phyloP scores from a whole-genome alignment of 768 basidiomycete species.

The Tephrocybe rancida region DNA sequence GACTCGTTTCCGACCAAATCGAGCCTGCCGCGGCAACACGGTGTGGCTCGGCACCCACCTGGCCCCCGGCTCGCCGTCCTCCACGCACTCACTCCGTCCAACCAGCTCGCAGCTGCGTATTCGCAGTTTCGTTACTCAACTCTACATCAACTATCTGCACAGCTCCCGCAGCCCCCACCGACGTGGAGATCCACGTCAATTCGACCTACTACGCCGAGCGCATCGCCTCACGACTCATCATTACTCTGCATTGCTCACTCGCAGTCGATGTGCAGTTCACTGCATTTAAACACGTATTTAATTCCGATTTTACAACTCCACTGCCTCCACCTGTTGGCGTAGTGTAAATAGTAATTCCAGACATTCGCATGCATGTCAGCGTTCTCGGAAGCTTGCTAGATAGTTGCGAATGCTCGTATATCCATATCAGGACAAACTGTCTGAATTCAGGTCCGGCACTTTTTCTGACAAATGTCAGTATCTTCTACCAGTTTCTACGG shows the following conservation, averaged over 20 bases:
- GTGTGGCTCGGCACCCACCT: slow-evolving; percentile 20
- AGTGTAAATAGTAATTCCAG: too few species aligned
- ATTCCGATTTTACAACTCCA: too few species aligned
- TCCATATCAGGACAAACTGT: slow-evolving; percentile 14
- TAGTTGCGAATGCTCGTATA: not conserved
- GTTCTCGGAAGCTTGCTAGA: too few species aligned
- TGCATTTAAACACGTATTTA: too few species aligned
- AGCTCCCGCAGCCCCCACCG: too few species aligned
- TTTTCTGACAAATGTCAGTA: slow-evolving; percentile 12
- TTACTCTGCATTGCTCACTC: too few species aligned
- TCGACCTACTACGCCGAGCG: too few species aligned
- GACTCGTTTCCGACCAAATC: slow-evolving; percentile 17
- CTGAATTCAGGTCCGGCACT: slow-evolving; percentile 8
- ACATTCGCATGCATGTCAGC: too few species aligned
- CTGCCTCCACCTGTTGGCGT: too few species aligned
- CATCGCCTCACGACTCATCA: too few species aligned
- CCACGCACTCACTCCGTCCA: slow-evolving; percentile 11
- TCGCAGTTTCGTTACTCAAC: not conserved
- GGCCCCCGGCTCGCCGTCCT: slow-evolving; percentile 12
- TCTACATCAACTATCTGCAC: not conserved
- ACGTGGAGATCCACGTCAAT: too few species aligned
- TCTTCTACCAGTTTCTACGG: slow-evolving; percentile 4
- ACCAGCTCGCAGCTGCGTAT: not conserved
- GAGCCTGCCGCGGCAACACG: slow-evolving; percentile 18
- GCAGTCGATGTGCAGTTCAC: too few species aligned